phyloP scores from a whole-genome alignment of 495 filamentous ascomycete species.

The Trichoderma orchidacearum region DNA sequence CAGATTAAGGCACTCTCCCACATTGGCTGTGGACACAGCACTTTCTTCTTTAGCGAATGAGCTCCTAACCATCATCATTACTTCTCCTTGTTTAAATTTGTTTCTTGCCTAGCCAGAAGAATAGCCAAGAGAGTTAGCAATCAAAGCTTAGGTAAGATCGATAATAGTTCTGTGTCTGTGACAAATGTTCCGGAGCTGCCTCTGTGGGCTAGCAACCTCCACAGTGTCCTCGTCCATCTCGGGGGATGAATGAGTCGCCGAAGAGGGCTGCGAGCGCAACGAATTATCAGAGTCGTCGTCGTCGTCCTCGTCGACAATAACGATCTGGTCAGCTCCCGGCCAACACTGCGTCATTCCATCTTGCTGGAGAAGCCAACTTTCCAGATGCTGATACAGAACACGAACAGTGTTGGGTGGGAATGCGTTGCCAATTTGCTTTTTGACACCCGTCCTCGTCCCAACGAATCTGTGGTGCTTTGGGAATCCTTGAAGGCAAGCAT shows the following conservation, averaged over 20 bases:
- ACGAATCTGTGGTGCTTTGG: conserved; percentile 50
- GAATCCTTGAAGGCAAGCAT: conserved; percentile 66
- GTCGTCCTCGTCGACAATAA: neutral
- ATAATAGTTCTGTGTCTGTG: neutral
- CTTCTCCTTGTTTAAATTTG: no score
- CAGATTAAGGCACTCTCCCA: no score
- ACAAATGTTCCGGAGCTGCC: neutral
- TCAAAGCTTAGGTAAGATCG: neutral
- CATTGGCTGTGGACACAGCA: no score
- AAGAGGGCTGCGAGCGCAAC: neutral
- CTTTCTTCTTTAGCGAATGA: no score
- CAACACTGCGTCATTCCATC: conserved; percentile 26
- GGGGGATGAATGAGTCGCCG: neutral
- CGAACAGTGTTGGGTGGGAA: conserved; percentile 56
- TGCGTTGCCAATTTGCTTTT: conserved; percentile 77
- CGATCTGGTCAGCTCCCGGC: neutral
- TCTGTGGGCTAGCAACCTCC: neutral
- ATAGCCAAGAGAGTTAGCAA: neutral
- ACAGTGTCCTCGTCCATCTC: neutral
- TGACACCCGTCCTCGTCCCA: conserved; percentile 19
- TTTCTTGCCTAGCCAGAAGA: no score
- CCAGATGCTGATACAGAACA: conserved; percentile 44
- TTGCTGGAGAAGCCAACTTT: conserved; percentile 37
- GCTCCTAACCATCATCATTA: no score
- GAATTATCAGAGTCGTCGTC: neutral